Conservation (phyloP, 2,329 filamentous ascomycete genomes). For the Cladorrhinum sp. region DNA sequence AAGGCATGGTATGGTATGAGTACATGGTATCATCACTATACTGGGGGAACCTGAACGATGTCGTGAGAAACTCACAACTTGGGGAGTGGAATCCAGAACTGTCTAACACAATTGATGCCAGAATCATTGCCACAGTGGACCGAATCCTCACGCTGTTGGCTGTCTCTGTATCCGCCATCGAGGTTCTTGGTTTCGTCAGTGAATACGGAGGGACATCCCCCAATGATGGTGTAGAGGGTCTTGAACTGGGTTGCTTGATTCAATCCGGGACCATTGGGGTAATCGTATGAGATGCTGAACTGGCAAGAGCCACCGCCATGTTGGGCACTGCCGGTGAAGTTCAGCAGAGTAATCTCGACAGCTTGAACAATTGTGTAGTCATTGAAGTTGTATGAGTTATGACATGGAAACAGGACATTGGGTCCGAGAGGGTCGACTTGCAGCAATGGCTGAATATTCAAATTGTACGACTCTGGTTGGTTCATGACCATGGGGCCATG, state of each 20-base stretch:
- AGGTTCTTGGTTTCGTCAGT: constrained; percentile 20
- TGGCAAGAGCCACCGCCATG: constrained; percentile 34
- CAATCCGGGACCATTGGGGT: constrained; percentile 16
- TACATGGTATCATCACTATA: neutral
- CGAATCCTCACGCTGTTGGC: constrained; percentile 14
- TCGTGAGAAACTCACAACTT: constrained; percentile 17
- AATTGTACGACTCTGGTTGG: constrained; percentile 17
- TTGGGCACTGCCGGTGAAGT: constrained; percentile 31
- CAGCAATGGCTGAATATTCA: constrained; percentile 15
- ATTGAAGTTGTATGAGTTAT: constrained; percentile 16
- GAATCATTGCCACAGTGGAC: constrained; percentile 25
- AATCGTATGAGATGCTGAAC: constrained; percentile 31
- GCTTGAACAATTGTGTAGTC: constrained; percentile 17
- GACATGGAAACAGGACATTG: constrained; percentile 16
- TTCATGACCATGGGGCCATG: constrained; percentile 24
- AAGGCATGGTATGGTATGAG: too few species aligned
- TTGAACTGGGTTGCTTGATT: constrained; percentile 28
- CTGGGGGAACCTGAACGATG: neutral
- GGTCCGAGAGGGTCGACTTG: constrained; percentile 22
- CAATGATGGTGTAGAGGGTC: constrained; percentile 33
- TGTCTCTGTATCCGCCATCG: constrained; percentile 7
- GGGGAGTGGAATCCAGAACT: constrained; percentile 29
- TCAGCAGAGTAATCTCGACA: constrained; percentile 19
- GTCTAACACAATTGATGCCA: constrained; percentile 27
- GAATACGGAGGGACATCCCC: constrained; percentile 30